A percentile compares a stretch with the other conserved stretches of the same genome.
Conservation (phyloP, 2,329 filamentous ascomycete genomes). For the Botryotinia narcissicola region DNA sequence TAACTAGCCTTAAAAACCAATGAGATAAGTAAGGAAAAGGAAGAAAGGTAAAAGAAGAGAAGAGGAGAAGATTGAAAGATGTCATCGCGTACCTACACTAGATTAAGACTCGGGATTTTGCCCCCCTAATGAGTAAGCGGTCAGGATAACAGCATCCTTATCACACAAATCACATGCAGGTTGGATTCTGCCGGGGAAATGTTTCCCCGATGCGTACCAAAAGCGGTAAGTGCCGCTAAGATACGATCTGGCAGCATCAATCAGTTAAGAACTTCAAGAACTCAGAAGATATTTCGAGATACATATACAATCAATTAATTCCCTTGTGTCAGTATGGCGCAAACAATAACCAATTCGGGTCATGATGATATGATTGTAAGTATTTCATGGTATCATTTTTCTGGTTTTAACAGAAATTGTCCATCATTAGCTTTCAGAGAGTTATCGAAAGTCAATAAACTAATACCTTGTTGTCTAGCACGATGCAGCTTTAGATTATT, state of each 20-base stretch:
- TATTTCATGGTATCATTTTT: background rate
- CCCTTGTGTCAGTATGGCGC: slow-evolving; percentile 51
- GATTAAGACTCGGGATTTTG: background rate
- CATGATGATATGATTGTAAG: slow-evolving; percentile 99
- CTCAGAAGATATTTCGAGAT: background rate
- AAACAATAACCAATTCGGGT: slow-evolving; percentile 79
- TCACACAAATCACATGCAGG: background rate
- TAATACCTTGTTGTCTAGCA: slow-evolving; percentile 58
- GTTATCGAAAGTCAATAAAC: background rate
- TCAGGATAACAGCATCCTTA: background rate
- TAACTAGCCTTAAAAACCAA: background rate
- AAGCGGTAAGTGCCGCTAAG: slow-evolving; percentile 16
- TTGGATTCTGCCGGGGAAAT: background rate
- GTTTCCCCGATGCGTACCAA: background rate
- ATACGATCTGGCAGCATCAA: slow-evolving; percentile 21
- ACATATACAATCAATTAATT: slow-evolving; percentile 17
- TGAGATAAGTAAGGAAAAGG: background rate
- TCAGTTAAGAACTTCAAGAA: background rate
- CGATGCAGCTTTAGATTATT: slow-evolving; percentile 98
- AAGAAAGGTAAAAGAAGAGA: background rate
- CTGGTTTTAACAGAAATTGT: background rate
- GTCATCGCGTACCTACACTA: background rate
- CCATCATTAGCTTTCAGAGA: background rate
- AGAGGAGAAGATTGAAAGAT: background rate
- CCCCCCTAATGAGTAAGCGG: background rate